A percentile compares a stretch with the other conserved stretches of the same genome.
Conservation (phyloP, 179 eudicot genomes). For the Kewa caespitosa region DNA sequence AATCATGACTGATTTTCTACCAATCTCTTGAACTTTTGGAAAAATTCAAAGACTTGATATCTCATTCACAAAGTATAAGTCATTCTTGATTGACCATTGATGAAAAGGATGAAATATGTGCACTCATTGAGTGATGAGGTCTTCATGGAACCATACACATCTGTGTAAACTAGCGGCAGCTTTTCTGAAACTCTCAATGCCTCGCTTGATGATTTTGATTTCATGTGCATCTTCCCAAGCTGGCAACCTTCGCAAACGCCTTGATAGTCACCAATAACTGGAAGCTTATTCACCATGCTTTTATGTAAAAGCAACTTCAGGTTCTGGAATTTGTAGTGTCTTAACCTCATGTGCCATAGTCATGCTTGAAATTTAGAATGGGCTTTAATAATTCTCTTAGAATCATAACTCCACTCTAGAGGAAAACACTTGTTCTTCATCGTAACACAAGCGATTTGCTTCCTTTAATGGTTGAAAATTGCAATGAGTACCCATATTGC, state of each 20-base stretch:
- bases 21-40: slow-evolving; percentile 11
- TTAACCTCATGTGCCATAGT: slow-evolving; percentile 11
- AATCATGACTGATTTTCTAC: slow-evolving; percentile 4
- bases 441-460: neutral
- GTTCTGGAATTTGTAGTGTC: neutral
- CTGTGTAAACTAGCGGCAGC: slow-evolving; percentile 15
- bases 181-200: slow-evolving; percentile 11
- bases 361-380: neutral
- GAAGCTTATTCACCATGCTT: slow-evolving; percentile 8
- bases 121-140: neutral
- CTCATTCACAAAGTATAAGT: slow-evolving; percentile 15
- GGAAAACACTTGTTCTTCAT: slow-evolving; percentile 14
- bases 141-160: slow-evolving; percentile 16
- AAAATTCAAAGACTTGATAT: slow-evolving; percentile 8
- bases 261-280: neutral
- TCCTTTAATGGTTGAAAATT: neutral
- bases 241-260: slow-evolving; percentile 9
- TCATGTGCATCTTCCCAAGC: neutral
- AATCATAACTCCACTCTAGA: neutral
- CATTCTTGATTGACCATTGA: slow-evolving; percentile 18
- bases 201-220: neutral
- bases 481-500: slow-evolving; percentile 8
- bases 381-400: neutral
- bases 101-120: slow-evolving; percentile 15
- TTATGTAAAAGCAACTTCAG: slow-evolving; percentile 1